Base-by-base conservation (phyloP, 2,329 filamentous ascomycete genomes). In the Periconia macrospinosa region DNA sequence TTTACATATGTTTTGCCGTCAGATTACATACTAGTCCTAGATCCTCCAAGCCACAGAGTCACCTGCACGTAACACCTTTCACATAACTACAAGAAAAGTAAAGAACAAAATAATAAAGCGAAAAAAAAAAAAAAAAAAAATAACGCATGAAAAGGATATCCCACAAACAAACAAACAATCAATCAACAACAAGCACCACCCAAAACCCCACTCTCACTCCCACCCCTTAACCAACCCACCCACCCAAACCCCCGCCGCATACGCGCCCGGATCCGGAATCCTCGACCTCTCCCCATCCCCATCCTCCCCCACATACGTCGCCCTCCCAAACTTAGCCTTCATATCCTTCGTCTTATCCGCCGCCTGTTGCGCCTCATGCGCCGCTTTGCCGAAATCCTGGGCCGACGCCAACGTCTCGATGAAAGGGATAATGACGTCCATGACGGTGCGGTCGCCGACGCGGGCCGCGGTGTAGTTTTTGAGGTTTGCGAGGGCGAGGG, bases 401-500 rank as follows among this genome's bases (percentile, higher is more conserved):
- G 83, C 86, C 65, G 82, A 72, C 2, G 74, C 78, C 5, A 97
- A 79, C 6, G 81, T 83, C 18, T 88, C 83, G 48, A 94, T 86
- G 69, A 97, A 99, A 1, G 94, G 94, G 45, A 91, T 86, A 44
- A 99, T 78, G 0, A 93, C 91, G 74, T 99, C 94, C 50, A 97
- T 84, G 17, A 97, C 80, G 0, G 94, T 99, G 41, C 94, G 83
- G 70, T 99, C 94, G 19, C 94, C 94, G 1, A 88, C 88, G 23
- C 87, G 83, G 0, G 94, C 94, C 1, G 91, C 90, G 0, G 94
- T 99, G 73, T 97, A 97, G 65, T 82, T 71, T 57, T 76, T 75
- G 43, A 80, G 53, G 50, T 77, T 78, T 48, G 74, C 68, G 17
- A 80, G 58, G 9, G 76, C 78, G 11, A 78, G 67, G 0, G 75